A percentile compares a stretch with the other conserved stretches of the same genome.
Evolutionary conservation across 2,329 filamentous ascomycete genomes (phyloP).

Genomic region (Stemphylium lycopersici): DNA sequence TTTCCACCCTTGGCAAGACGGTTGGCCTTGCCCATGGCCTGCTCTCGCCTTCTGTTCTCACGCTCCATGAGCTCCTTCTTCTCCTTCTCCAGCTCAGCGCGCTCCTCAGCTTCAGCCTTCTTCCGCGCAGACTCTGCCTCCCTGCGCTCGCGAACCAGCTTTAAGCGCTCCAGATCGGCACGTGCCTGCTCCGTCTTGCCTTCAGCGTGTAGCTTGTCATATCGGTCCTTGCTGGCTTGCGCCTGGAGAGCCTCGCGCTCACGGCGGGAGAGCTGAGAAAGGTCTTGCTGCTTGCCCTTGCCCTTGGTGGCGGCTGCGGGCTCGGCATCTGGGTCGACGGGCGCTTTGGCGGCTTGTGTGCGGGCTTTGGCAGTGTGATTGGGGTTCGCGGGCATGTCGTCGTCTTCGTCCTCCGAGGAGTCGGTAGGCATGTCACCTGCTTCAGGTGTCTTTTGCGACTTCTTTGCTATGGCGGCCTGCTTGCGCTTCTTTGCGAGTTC

Average conservation of each 20-base stretch:
- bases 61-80: slow-evolving; percentile 57
- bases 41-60: slow-evolving; percentile 56
- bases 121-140: slow-evolving; percentile 83
- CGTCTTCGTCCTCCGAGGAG: slow-evolving; percentile 65
- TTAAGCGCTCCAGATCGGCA: slow-evolving; percentile 83
- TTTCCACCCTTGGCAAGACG: slow-evolving; percentile 47
- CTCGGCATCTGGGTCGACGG: slow-evolving; percentile 49
- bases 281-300: slow-evolving; percentile 60
- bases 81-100: slow-evolving; percentile 62
- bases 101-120: slow-evolving; percentile 67
- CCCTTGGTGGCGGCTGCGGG: slow-evolving; percentile 63
- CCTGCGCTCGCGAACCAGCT: slow-evolving; percentile 81
- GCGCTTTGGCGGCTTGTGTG: slow-evolving; percentile 68
- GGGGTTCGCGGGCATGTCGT: slow-evolving; percentile 82
- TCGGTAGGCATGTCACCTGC: slow-evolving; percentile 86
- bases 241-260: slow-evolving; percentile 84
- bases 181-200: slow-evolving; percentile 97
- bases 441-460: slow-evolving; percentile 72
- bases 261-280: slow-evolving; percentile 66
- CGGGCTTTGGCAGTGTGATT: slow-evolving; percentile 75
- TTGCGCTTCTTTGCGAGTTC: slow-evolving; percentile 89
- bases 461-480: slow-evolving; percentile 81
- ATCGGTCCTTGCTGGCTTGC: slow-evolving; percentile 84
- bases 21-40: slow-evolving; percentile 54
- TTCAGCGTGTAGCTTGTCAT: slow-evolving; percentile 88